Percentiles rank a stretch among this genome's conserved stretches.
phyloP scores from a whole-genome alignment of 2,329 filamentous ascomycete species.

The Cladosporium sp. region DNA sequence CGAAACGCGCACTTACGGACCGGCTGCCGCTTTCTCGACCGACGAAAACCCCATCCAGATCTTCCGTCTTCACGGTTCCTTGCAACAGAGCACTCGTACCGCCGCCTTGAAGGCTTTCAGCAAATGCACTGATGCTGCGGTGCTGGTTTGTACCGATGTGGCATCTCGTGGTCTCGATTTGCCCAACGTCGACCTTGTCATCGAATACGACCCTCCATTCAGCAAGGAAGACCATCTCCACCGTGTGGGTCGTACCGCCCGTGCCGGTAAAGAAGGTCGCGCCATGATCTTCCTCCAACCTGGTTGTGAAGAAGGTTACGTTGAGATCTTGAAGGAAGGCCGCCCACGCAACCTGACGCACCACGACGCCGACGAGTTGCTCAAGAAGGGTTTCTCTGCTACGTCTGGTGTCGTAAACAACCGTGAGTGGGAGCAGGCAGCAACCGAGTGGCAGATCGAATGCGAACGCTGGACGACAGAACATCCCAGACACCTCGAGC shows the following conservation, averaged over 20 bases:
- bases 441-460: constrained; percentile 67
- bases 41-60: constrained; percentile 75
- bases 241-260: constrained; percentile 89
- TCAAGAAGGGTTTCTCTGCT: constrained; percentile 62
- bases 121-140: constrained; percentile 68
- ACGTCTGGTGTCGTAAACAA: constrained; percentile 38
- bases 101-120: constrained; percentile 81
- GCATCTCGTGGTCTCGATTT: constrained; percentile 94
- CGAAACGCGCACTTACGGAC: constrained; percentile 54
- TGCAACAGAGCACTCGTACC: constrained; percentile 83
- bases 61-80: constrained; percentile 87
- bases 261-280: constrained; percentile 83
- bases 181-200: constrained; percentile 88
- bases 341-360: constrained; percentile 57
- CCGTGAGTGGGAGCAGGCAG: constrained; percentile 62
- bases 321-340: constrained; percentile 72
- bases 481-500: constrained; percentile 69
- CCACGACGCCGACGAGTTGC: constrained; percentile 64
- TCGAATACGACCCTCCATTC: constrained; percentile 96
- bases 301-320: constrained; percentile 88
- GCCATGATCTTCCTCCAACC: constrained; percentile 88
- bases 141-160: constrained; percentile 93
- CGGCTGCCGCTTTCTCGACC: constrained; percentile 43
- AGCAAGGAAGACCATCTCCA: constrained; percentile 91
- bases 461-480: constrained; percentile 66